Conservation (phyloP, 1,284 basidiomycete genomes). For the Melanopsichium pennsylvanicum region DNA sequence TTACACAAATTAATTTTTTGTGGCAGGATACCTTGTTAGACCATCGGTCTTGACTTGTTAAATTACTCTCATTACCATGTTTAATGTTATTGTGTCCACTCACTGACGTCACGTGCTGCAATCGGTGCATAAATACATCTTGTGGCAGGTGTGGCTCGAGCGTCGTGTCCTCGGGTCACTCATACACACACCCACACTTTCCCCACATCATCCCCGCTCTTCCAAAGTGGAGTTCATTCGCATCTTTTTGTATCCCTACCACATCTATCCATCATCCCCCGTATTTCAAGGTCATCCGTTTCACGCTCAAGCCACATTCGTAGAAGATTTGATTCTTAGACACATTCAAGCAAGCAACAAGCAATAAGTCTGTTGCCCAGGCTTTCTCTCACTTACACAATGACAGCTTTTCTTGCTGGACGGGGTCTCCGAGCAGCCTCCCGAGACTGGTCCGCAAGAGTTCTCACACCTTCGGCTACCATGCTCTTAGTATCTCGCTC, state of each 20-base stretch:
- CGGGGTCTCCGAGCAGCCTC: slow-evolving; percentile 24
- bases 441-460: slow-evolving; percentile 12
- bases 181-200: too few species aligned
- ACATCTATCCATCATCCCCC: background rate
- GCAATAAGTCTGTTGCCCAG: too few species aligned
- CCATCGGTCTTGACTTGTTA: too few species aligned
- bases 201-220: slow-evolving; percentile 11
- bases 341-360: background rate
- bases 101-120: slow-evolving; percentile 33
- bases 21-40: slow-evolving; percentile 11
- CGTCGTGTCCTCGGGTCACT: background rate
- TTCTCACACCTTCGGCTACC: slow-evolving; percentile 1
- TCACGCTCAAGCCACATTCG: too few species aligned
- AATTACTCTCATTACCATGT: too few species aligned
- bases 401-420: slow-evolving; percentile 19
- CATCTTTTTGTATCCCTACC: background rate
- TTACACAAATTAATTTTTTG: background rate
- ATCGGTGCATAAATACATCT: slow-evolving; percentile 1
- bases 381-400: background rate
- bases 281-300: too few species aligned
- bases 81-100: background rate
- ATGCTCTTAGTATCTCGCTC: slow-evolving; percentile 22
- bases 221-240: background rate
- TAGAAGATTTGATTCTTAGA: too few species aligned
- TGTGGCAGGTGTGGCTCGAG: slow-evolving; percentile 18